Evolutionary conservation across 129 eudicot species (phyloP), one percentile per base, ranked within the genome.

Genomic region (Calendula officinalis): DNA sequence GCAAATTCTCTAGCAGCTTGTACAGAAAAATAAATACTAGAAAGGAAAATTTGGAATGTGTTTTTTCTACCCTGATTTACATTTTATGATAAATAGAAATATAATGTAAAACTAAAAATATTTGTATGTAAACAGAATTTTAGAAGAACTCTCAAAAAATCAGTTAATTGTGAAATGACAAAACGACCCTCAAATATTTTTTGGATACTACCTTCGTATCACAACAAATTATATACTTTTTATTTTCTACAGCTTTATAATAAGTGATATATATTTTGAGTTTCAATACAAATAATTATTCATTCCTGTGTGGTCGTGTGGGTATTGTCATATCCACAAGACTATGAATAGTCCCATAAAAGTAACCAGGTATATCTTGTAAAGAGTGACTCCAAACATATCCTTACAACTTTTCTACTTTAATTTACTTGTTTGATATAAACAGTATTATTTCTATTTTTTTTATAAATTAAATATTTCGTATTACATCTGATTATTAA

Each of bases 311-410:
- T n/a, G 30, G 30, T 22, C 30, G 30, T 65, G 10, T 50, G 12
- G 58, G 70, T 50, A 48, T 49, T 65, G 70, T 65, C 70, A 65
- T 49, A 37, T 65, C 60, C 35, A 50, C 32, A 65, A 49, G 59
- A 65, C 59, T 42, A 37, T 65, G 50, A 59, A 65, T 50, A 49
- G 70, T 65, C 60, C 70, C 60, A 16, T 50, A 30, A 67, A 67
- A 39, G 39, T 7, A 30, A 45, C 52, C 5, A 38, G 17, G 73
- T 69, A 57, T 69, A 34, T 57, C 30, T 46, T 56, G 57, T 45
- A 45, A 57, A 45, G 30, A 45, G 58, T 13, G 66, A 56, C 56
- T 69, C 74, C 74, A 69, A 69, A 69, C 74, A 69, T 12, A 68
- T 43, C 13, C 56, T 33, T 68, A 34, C 65, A 68, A 56, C 46